These are phyloP conservation scores for Avena atlantica DNA, from an alignment of 176 grass and related monocot genomes.

Conservation along the genomic window DNA sequence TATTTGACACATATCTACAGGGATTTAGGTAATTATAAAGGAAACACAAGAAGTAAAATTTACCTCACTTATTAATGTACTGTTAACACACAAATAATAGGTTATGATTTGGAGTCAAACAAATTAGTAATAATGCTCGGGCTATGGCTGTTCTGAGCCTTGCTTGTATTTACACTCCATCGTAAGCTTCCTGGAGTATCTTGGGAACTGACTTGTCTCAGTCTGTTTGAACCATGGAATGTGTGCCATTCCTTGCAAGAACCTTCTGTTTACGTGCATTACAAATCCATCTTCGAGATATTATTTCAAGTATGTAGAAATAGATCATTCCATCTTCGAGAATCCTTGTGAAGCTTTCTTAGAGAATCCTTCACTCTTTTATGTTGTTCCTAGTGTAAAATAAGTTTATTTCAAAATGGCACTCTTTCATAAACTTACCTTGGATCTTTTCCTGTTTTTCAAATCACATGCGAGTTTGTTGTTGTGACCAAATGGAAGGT, in stretches of 20 bases:
- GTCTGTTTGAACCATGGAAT: too few relatives aligned
- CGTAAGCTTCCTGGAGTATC: not conserved
- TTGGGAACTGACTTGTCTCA: not conserved
- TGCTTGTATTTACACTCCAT: not conserved
- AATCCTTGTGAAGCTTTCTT: conserved; percentile 23
- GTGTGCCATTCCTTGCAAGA: too few relatives aligned
- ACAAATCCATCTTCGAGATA: not conserved
- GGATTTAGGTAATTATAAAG: too few relatives aligned
- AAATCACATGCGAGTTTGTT: conserved; percentile 91
- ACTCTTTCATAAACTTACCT: conserved; percentile 36
- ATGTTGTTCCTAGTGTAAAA: conserved; percentile 14
- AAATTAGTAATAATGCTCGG: not conserved
- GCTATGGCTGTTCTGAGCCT: not conserved
- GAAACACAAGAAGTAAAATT: too few relatives aligned
- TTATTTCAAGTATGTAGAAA: conserved; percentile 88
- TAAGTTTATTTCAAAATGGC: conserved; percentile 3
- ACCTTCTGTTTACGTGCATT: too few relatives aligned
- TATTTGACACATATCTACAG: too few relatives aligned
- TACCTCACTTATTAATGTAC: too few relatives aligned
- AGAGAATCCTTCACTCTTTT: conserved; percentile 12
- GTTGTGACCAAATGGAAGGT: conserved; percentile 89
- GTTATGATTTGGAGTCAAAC: too few relatives aligned
- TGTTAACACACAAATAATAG: not conserved
- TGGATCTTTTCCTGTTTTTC: not conserved
- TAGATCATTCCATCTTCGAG: conserved; percentile 92